phyloP scores from a whole-genome alignment of 352 stramenopile genomes.

The Phytophthora fragariae region DNA sequence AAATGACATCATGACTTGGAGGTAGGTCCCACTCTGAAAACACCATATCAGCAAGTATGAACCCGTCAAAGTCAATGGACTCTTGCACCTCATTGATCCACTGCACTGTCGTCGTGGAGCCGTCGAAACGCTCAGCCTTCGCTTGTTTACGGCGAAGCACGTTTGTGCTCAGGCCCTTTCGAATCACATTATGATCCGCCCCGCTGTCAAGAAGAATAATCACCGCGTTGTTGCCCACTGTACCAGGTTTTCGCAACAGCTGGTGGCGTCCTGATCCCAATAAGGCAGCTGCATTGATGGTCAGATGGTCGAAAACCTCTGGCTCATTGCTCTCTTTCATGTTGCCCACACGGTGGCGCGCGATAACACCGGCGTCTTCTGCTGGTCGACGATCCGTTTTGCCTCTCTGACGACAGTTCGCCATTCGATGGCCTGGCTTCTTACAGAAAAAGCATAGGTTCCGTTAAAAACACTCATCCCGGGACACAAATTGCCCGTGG shows the following conservation, averaged over 20 bases:
- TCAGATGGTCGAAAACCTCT: no score
- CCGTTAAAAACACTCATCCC: slow-evolving; percentile 4
- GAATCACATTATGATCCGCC: background rate
- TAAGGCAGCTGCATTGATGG: no score
- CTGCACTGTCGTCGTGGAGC: background rate
- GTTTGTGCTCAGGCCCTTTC: no score
- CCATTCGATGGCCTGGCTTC: slow-evolving; percentile 1
- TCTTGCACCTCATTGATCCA: background rate
- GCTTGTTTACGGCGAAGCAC: background rate
- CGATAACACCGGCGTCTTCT: background rate
- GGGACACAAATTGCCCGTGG: background rate
- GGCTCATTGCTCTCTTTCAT: no score
- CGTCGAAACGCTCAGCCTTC: background rate
- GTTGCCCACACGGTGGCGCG: no score
- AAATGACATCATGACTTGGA: background rate
- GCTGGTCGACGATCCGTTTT: no score
- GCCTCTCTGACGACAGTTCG: background rate
- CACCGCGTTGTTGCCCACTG: background rate
- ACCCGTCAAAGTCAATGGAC: background rate
- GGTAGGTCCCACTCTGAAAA: no score
- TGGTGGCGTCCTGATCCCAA: background rate
- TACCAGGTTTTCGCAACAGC: background rate
- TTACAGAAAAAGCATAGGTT: slow-evolving; percentile 9
- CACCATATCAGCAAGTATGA: background rate
- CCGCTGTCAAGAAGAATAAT: background rate